Conservation (phyloP, 2,329 filamentous ascomycete species). For the Nannizziopsis arthrosporioides region DNA sequence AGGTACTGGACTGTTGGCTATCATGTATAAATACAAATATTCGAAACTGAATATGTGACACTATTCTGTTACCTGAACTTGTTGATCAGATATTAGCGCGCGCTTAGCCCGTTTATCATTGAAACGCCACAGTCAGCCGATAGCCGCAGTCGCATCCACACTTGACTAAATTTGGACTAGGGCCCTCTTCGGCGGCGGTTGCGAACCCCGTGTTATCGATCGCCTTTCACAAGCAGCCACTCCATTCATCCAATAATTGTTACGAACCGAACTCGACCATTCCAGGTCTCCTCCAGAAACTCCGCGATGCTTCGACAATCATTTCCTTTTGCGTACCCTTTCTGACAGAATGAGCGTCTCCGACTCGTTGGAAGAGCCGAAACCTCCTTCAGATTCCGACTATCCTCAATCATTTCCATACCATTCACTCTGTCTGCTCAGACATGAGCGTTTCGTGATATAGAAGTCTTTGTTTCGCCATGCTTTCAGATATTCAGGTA, state of each 20-base stretch:
- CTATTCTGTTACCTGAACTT: too few species aligned
- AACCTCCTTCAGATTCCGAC: neutral
- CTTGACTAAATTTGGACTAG: too few species aligned
- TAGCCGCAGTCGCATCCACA: neutral
- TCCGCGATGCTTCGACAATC: neutral
- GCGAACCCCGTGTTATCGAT: neutral
- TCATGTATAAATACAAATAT: too few species aligned
- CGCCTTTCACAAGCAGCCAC: neutral
- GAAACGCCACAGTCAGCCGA: slow-evolving; percentile 5
- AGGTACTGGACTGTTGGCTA: too few species aligned
- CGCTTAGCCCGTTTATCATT: neutral
- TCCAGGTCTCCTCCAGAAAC: neutral
- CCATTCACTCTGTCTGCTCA: neutral
- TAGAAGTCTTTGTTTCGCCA: slow-evolving; percentile 8
- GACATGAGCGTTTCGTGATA: slow-evolving; percentile 8
- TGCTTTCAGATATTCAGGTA: slow-evolving; percentile 70
- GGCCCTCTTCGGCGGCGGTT: neutral
- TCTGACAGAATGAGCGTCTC: slow-evolving; percentile 7
- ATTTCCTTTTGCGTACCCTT: neutral
- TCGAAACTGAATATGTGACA: too few species aligned
- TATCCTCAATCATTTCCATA: neutral
- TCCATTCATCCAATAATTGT: too few species aligned
- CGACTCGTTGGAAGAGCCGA: neutral
- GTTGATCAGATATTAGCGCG: neutral
- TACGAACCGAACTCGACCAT: neutral